phyloP scores from a whole-genome alignment of 495 filamentous ascomycete genomes.

The Podospora conica region DNA sequence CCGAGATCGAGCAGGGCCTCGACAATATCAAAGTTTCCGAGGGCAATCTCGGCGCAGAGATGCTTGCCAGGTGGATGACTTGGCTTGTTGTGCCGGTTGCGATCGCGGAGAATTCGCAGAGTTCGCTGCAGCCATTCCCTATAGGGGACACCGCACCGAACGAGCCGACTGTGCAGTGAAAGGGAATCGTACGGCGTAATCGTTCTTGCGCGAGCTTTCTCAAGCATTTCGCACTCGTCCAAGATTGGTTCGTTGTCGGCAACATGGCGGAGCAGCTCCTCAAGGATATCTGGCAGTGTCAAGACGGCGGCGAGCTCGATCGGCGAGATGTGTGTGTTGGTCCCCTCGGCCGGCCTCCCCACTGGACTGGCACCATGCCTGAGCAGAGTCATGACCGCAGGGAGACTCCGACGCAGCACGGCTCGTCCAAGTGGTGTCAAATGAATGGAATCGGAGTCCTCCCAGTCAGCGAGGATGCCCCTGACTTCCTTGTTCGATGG shows the following conservation, averaged over 20 bases:
- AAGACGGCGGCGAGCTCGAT: conserved; percentile 11
- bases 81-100: neutral
- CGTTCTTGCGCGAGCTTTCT: neutral
- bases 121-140: conserved; percentile 2
- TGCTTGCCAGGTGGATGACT: conserved; percentile 6
- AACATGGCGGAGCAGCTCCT: conserved; percentile 5
- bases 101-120: neutral
- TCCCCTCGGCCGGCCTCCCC: neutral
- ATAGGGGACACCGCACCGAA: conserved; percentile 8
- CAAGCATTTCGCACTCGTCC: conserved; percentile 7
- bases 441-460: conserved; percentile 3
- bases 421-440: conserved; percentile 12
- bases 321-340: neutral
- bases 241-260: neutral
- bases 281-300: conserved; percentile 13
- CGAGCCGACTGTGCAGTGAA: conserved; percentile 7
- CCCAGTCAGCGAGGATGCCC: conserved; percentile 13
- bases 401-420: conserved; percentile 9
- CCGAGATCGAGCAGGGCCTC: conserved; percentile 7
- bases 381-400: conserved; percentile 9
- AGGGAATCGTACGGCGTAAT: conserved; percentile 7
- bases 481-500: conserved; percentile 3
- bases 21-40: conserved; percentile 14
- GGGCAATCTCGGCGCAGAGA: conserved; percentile 9
- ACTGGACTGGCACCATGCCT: conserved; percentile 9